Evolutionary conservation across 2,329 filamentous ascomycete species (phyloP).

Genomic region (Colletotrichum chrysophilum): DNA sequence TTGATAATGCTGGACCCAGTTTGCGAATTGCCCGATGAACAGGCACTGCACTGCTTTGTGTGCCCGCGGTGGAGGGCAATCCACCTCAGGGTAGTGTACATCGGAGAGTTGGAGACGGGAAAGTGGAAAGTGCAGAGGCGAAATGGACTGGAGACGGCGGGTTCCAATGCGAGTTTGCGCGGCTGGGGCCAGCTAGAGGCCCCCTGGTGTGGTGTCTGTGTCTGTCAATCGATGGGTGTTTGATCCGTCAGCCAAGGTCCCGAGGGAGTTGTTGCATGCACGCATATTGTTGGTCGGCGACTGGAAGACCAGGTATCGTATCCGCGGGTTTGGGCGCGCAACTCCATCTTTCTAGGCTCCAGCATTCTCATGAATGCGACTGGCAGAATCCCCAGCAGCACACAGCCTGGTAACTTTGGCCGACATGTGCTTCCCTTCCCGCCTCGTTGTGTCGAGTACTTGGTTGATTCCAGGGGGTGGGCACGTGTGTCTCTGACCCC

Average conservation of each 20-base stretch:
- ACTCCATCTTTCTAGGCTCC: constrained; percentile 19
- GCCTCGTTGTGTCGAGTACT: background rate
- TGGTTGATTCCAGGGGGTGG: background rate
- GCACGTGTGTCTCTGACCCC: constrained; percentile 1
- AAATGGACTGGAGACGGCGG: background rate
- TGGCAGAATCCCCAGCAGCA: background rate
- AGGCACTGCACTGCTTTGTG: background rate
- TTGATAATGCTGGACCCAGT: background rate
- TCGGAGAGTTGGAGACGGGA: background rate
- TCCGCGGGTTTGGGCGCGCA: constrained; percentile 4
- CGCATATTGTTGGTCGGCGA: background rate
- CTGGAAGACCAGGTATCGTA: background rate
- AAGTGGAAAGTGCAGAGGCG: background rate
- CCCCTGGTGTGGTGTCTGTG: background rate
- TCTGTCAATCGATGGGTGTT: background rate
- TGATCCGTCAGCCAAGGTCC: background rate
- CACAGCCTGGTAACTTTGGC: background rate
- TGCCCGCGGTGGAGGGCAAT: background rate
- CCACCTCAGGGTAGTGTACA: background rate
- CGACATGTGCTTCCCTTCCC: background rate
- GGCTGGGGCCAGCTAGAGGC: background rate
- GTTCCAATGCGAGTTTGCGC: too few species aligned
- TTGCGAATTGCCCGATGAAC: background rate
- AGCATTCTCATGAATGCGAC: constrained; percentile 8
- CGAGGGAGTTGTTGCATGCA: background rate